A percentile compares a stretch with the other conserved stretches of the same genome.
phyloP scores from a whole-genome alignment of 2,329 filamentous ascomycete species.

The Biscogniauxia sp. region DNA sequence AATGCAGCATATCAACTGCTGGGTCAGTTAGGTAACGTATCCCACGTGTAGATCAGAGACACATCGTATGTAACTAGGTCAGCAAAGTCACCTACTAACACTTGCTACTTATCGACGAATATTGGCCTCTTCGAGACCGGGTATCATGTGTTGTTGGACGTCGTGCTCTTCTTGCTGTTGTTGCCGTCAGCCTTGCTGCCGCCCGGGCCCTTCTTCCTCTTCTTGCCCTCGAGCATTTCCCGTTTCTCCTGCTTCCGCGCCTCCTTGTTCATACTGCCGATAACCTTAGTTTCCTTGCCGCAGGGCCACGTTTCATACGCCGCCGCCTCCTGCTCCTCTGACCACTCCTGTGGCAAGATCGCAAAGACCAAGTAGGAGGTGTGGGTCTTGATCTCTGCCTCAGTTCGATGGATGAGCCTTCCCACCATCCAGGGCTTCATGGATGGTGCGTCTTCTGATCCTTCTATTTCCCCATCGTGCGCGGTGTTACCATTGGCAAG shows the following conservation, averaged over 20 bases:
- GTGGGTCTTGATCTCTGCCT: slow-evolving; percentile 89
- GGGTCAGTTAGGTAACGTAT: not conserved
- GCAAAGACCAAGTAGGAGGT: slow-evolving; percentile 98
- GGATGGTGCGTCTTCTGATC: slow-evolving; percentile 16
- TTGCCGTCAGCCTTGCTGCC: slow-evolving; percentile 18
- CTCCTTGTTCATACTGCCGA: slow-evolving; percentile 53
- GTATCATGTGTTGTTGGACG: slow-evolving; percentile 5
- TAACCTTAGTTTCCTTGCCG: slow-evolving; percentile 49
- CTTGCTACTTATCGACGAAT: slow-evolving; percentile 16
- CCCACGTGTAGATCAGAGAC: not conserved
- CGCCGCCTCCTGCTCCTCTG: slow-evolving; percentile 71
- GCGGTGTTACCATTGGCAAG: slow-evolving; percentile 31
- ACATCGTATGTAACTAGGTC: not conserved
- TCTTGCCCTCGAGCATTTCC: slow-evolving; percentile 48
- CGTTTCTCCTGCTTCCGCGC: slow-evolving; percentile 56
- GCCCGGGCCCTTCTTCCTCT: slow-evolving; percentile 36
- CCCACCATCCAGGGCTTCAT: slow-evolving; percentile 71
- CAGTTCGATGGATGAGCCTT: slow-evolving; percentile 73
- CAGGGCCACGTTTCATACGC: slow-evolving; percentile 64
- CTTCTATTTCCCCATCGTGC: slow-evolving; percentile 24
- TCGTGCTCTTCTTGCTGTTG: slow-evolving; percentile 24
- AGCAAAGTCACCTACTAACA: not conserved
- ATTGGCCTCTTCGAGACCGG: not conserved
- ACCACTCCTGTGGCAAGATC: slow-evolving; percentile 83
- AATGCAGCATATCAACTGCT: too few relatives aligned